A percentile compares a stretch with the other conserved stretches of the same genome.
Conservation (phyloP, 257 asterid genomes). For the Ilex asprella region DNA sequence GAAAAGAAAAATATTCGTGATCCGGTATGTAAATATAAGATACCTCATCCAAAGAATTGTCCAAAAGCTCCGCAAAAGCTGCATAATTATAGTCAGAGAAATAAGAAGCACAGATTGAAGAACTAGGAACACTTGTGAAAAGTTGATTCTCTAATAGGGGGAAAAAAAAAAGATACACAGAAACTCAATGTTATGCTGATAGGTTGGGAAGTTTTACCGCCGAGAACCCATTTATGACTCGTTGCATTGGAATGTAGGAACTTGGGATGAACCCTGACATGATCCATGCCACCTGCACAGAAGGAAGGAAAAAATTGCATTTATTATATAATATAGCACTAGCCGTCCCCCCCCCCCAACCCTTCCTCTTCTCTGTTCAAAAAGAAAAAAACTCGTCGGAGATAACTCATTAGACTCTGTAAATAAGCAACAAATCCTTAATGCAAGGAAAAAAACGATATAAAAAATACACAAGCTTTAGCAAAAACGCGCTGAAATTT, state of each 20-base stretch:
- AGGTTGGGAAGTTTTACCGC: slow-evolving; percentile 43
- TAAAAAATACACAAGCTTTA: slow-evolving; percentile 7
- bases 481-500: too few relatives aligned
- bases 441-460: background rate
- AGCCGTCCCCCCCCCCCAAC: too few relatives aligned
- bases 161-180: background rate
- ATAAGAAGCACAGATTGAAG: slow-evolving; percentile 8
- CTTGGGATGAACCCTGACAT: slow-evolving; percentile 88
- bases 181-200: slow-evolving; percentile 6
- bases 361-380: too few relatives aligned
- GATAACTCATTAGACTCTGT: too few relatives aligned
- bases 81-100: slow-evolving; percentile 26
- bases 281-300: slow-evolving; percentile 85
- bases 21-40: slow-evolving; percentile 6
- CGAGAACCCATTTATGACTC: slow-evolving; percentile 99
- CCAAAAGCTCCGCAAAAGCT: slow-evolving; percentile 97
- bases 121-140: slow-evolving; percentile 1
- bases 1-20: slow-evolving; percentile 7
- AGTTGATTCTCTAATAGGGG: background rate
- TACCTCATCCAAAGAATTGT: slow-evolving; percentile 92
- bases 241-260: slow-evolving; percentile 96
- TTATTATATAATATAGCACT: too few relatives aligned
- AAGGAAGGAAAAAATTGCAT: background rate
- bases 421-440: too few relatives aligned
- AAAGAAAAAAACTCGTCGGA: too few relatives aligned